These are phyloP conservation scores for Beauveria sp. DNA, from an alignment of 2,329 filamentous ascomycete genomes.

Conservation along the genomic window DNA sequence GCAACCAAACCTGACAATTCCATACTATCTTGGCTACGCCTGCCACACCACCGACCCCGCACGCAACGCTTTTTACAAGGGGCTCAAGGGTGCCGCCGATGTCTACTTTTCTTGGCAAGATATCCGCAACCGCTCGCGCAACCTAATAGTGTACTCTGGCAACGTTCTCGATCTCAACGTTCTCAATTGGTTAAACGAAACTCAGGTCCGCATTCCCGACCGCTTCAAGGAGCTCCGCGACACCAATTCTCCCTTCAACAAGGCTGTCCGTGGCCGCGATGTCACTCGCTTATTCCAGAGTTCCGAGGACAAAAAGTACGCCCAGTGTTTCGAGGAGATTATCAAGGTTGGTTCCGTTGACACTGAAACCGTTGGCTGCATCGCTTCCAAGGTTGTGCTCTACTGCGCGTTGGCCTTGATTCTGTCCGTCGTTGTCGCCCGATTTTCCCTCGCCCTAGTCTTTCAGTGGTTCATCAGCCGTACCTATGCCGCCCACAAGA, in stretches of 20 bases:
- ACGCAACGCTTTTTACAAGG: constrained; percentile 67
- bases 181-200: constrained; percentile 80
- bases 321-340: constrained; percentile 83
- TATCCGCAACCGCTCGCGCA: constrained; percentile 78
- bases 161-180: constrained; percentile 87
- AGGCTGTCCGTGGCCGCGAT: constrained; percentile 70
- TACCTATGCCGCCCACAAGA: constrained; percentile 76
- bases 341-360: constrained; percentile 95
- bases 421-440: constrained; percentile 74
- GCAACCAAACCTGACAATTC: constrained; percentile 62
- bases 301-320: constrained; percentile 68
- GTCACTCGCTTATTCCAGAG: constrained; percentile 83
- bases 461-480: constrained; percentile 97
- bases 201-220: constrained; percentile 66
- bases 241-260: constrained; percentile 50
- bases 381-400: constrained; percentile 92
- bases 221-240: constrained; percentile 75
- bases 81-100: constrained; percentile 63
- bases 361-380: constrained; percentile 92
- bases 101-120: constrained; percentile 97
- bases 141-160: constrained; percentile 89
- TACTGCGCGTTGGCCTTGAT: constrained; percentile 92
- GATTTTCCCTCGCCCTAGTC: constrained; percentile 79
- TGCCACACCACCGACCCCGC: constrained; percentile 73
- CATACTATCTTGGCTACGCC: constrained; percentile 74